These are phyloP conservation scores for Cordyceps militaris DNA, from an alignment of 2,329 filamentous ascomycete genomes.

Conservation along the genomic window DNA sequence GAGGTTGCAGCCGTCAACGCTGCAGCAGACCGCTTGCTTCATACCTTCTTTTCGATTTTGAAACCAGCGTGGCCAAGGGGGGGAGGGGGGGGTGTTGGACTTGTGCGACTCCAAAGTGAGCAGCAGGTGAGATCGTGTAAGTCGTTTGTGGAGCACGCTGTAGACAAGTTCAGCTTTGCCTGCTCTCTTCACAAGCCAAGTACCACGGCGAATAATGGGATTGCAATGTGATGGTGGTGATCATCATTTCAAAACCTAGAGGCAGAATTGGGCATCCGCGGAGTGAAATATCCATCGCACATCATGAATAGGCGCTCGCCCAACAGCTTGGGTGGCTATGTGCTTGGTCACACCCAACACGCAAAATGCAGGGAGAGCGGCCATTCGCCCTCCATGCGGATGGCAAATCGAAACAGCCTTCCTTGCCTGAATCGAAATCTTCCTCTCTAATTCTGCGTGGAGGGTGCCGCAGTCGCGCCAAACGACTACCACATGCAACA, in stretches of 20 bases:
- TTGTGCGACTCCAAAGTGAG: slow-evolving; percentile 1
- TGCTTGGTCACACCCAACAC: background rate
- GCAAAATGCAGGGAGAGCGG: background rate
- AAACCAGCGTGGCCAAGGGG: background rate
- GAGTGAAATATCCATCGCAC: background rate
- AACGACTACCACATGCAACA: background rate
- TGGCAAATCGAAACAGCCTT: background rate
- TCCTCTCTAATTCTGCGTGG: background rate
- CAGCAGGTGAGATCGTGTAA: slow-evolving; percentile 4
- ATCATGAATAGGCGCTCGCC: background rate
- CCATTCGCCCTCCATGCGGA: no score
- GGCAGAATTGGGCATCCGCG: background rate
- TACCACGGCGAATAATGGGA: no score
- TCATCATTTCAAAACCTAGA: background rate
- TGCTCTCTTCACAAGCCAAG: background rate
- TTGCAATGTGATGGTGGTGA: background rate
- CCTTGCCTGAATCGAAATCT: background rate
- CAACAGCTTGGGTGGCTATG: background rate
- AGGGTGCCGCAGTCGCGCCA: background rate
- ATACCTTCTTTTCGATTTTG: no score
- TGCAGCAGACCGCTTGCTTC: no score
- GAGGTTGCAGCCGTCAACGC: slow-evolving; percentile 34
- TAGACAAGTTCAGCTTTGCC: background rate
- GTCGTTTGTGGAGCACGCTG: background rate
- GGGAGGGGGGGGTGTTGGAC: background rate